phyloP scores from a whole-genome alignment of 768 basidiomycete genomes.

The Boletales sp. region DNA sequence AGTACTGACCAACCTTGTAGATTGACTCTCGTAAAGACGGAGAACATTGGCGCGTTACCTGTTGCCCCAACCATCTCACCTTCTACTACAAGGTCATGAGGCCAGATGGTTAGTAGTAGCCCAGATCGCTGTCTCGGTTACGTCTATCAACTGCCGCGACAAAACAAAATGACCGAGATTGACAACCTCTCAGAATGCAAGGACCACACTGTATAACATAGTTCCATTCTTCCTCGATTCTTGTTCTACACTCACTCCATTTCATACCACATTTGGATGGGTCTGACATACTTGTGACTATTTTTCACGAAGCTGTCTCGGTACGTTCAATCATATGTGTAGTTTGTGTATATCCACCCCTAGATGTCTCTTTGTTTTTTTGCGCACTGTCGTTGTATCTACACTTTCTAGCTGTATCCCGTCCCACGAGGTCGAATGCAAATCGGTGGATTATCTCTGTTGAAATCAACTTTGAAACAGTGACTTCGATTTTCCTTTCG shows the following conservation, averaged over 20 bases:
- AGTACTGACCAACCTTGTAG: conserved; percentile 12
- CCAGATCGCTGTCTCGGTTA: too few species aligned
- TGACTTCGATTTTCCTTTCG: too few species aligned
- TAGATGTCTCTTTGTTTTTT: background rate
- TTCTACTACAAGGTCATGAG: conserved; percentile 16
- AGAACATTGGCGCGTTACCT: conserved; percentile 11
- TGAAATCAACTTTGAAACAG: too few species aligned
- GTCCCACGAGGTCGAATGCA: too few species aligned
- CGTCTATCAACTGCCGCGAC: too few species aligned
- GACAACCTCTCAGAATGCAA: too few species aligned
- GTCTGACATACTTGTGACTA: background rate
- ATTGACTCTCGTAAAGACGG: conserved; percentile 9
- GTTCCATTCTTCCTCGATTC: background rate
- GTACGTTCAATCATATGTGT: background rate
- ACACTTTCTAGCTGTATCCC: background rate
- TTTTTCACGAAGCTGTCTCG: background rate
- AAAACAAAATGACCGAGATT: too few species aligned
- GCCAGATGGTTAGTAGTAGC: background rate
- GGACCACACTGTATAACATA: background rate
- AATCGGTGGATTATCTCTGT: too few species aligned
- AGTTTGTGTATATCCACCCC: background rate
- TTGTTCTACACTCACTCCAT: background rate
- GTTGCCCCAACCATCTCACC: conserved; percentile 7
- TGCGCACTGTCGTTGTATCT: background rate
- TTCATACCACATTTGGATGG: background rate